Percentiles rank a stretch among this genome's conserved stretches.
Conservation (phyloP, 345 rosid species). For the Lumnitzera littorea region DNA sequence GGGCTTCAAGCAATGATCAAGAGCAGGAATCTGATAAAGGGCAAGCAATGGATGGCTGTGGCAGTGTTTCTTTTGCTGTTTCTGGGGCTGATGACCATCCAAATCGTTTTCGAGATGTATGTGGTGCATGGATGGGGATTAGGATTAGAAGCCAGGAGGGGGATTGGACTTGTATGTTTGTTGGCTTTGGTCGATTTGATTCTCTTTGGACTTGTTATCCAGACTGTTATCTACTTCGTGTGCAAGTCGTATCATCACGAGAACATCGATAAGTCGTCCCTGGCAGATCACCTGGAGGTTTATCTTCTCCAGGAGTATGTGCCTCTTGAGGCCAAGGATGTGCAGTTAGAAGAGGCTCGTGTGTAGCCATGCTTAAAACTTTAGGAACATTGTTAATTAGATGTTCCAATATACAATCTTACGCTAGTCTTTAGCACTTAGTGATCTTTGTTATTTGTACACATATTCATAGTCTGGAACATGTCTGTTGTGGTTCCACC, state of each 20-base stretch:
- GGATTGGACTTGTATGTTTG: conserved; percentile 25
- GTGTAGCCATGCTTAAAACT: neutral
- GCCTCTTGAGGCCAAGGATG: conserved; percentile 43
- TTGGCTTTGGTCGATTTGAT: conserved; percentile 20
- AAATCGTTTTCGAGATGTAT: conserved; percentile 12
- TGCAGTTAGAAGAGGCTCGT: conserved; percentile 28
- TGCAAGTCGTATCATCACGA: conserved; percentile 54
- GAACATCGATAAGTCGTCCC: conserved; percentile 39
- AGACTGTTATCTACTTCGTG: conserved; percentile 47
- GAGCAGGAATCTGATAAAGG: conserved; percentile 30
- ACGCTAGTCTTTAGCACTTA: too few species aligned
- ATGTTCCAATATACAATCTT: too few species aligned
- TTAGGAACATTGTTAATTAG: too few species aligned
- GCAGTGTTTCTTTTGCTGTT: conserved; percentile 21
- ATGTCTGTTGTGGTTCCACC: too few species aligned
- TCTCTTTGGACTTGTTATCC: conserved; percentile 30
- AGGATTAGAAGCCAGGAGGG: conserved; percentile 10
- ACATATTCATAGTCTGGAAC: too few species aligned
- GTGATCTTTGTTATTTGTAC: too few species aligned
- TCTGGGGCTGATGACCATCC: neutral
- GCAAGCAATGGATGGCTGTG: conserved; percentile 26
- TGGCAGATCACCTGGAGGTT: conserved; percentile 49
- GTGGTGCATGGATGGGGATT: conserved; percentile 13
- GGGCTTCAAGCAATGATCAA: conserved; percentile 45
- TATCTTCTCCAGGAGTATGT: conserved; percentile 39